These are phyloP conservation scores for Arabidopsis hybrid DNA, from an alignment of 441 rosid species.

Conservation along the genomic window DNA sequence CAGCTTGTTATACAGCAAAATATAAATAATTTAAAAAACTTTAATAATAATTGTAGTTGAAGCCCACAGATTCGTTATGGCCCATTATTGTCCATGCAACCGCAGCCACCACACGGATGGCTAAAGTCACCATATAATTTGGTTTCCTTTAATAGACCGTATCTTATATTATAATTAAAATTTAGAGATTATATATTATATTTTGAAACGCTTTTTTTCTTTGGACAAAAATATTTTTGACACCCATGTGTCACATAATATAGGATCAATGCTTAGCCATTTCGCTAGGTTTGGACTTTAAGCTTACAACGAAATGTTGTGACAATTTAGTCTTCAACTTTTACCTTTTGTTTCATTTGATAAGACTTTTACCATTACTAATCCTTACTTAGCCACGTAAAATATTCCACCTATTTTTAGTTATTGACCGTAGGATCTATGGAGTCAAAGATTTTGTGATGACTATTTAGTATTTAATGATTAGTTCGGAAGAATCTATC, in stretches of 20 bases:
- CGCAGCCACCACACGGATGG: slow-evolving; percentile 41
- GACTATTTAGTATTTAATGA: slow-evolving; percentile 25
- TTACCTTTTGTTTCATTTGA: slow-evolving; percentile 28
- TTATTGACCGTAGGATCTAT: slow-evolving; percentile 30
- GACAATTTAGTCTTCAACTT: slow-evolving; percentile 28
- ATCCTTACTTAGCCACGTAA: slow-evolving; percentile 33
- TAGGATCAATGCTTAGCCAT: slow-evolving; percentile 24
- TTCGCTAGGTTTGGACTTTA: slow-evolving; percentile 30
- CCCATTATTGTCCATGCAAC: slow-evolving; percentile 40
- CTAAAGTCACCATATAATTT: slow-evolving; percentile 25
- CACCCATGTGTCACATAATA: slow-evolving; percentile 6
- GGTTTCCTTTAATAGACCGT: slow-evolving; percentile 19
- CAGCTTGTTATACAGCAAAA: slow-evolving; percentile 39
- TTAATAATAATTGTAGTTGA: slow-evolving; percentile 20
- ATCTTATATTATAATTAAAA: slow-evolving; percentile 5
- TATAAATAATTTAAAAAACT: background rate
- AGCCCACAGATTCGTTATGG: slow-evolving; percentile 46
- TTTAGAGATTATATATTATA: slow-evolving; percentile 3
- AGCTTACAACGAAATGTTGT: slow-evolving; percentile 26
- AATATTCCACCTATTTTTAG: slow-evolving; percentile 20
- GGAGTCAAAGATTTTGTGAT: slow-evolving; percentile 38
- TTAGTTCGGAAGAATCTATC: slow-evolving; percentile 17
- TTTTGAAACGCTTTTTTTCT: background rate
- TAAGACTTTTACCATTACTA: slow-evolving; percentile 7
- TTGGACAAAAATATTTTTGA: too few species aligned